These are phyloP conservation scores for Fraxinus americana DNA, from an alignment of 257 asterid genomes.

Conservation along the genomic window DNA sequence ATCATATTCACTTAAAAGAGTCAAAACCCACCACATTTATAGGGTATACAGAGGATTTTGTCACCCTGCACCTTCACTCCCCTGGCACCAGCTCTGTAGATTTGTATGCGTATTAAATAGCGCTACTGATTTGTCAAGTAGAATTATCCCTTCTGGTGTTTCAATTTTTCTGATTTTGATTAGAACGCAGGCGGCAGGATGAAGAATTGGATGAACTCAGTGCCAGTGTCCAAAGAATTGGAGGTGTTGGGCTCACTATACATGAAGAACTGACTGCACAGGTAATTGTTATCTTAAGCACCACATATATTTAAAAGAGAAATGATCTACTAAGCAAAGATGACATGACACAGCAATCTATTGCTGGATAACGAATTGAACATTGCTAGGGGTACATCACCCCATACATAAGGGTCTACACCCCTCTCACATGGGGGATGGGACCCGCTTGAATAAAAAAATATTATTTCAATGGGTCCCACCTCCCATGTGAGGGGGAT, in stretches of 20 bases:
- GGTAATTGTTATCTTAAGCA: conserved; percentile 34
- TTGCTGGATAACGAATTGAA: too few species aligned
- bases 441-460: too few species aligned
- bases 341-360: too few species aligned
- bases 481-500: too few species aligned
- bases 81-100: neutral
- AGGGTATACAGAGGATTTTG: neutral
- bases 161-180: conserved; percentile 3
- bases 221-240: conserved; percentile 85
- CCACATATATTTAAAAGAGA: neutral
- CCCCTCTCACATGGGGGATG: too few species aligned
- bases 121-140: neutral
- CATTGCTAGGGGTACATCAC: too few species aligned
- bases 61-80: neutral
- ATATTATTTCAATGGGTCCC: too few species aligned
- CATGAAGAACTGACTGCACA: conserved; percentile 94
- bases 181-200: conserved; percentile 65
- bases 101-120: neutral
- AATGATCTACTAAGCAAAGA: too few species aligned
- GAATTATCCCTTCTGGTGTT: conserved; percentile 13
- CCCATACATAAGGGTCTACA: too few species aligned
- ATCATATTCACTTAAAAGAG: too few species aligned
- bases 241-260: conserved; percentile 93
- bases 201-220: conserved; percentile 86
- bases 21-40: neutral